phyloP scores from a whole-genome alignment of 306 rosid species.

The Oxytropis ochrocephala region DNA sequence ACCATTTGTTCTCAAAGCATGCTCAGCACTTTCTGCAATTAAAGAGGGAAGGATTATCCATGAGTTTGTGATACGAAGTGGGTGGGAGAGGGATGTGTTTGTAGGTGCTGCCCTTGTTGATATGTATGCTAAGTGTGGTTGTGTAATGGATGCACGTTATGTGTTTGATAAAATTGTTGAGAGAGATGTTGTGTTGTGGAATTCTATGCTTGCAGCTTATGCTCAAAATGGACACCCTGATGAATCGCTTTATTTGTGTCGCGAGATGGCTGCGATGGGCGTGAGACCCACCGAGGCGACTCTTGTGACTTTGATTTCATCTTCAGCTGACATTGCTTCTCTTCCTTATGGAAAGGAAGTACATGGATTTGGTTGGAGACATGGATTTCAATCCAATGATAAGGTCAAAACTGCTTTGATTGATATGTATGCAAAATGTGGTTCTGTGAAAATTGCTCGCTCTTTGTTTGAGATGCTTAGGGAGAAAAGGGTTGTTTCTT shows the following conservation, averaged over 20 bases:
- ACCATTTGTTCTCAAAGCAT: slow-evolving; percentile 71
- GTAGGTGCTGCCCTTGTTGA: slow-evolving; percentile 27
- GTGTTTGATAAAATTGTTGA: slow-evolving; percentile 43
- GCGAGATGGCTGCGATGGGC: slow-evolving; percentile 44
- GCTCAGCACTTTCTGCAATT: slow-evolving; percentile 52
- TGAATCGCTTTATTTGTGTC: slow-evolving; percentile 42
- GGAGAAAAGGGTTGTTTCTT: slow-evolving; percentile 30
- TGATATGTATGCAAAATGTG: slow-evolving; percentile 69
- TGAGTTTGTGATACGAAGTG: slow-evolving; percentile 33
- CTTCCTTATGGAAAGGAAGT: slow-evolving; percentile 61
- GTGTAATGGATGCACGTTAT: slow-evolving; percentile 36
- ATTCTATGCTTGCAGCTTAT: slow-evolving; percentile 72
- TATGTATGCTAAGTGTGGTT: background rate
- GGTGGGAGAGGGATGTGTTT: slow-evolving; percentile 60
- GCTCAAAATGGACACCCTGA: slow-evolving; percentile 57
- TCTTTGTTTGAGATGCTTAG: slow-evolving; percentile 42
- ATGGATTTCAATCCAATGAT: slow-evolving; percentile 52
- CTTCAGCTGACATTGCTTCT: slow-evolving; percentile 51
- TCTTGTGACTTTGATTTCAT: slow-evolving; percentile 49
- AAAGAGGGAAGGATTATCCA: slow-evolving; percentile 60
- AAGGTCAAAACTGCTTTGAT: slow-evolving; percentile 60
- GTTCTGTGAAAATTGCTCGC: slow-evolving; percentile 45
- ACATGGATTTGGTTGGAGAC: slow-evolving; percentile 58
- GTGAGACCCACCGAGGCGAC: slow-evolving; percentile 58
- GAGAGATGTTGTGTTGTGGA: slow-evolving; percentile 70